Evolutionary conservation across 2,329 filamentous ascomycete genomes (phyloP), one percentile per base, ranked within the genome.

Genomic region (Exophiala spinifera): DNA sequence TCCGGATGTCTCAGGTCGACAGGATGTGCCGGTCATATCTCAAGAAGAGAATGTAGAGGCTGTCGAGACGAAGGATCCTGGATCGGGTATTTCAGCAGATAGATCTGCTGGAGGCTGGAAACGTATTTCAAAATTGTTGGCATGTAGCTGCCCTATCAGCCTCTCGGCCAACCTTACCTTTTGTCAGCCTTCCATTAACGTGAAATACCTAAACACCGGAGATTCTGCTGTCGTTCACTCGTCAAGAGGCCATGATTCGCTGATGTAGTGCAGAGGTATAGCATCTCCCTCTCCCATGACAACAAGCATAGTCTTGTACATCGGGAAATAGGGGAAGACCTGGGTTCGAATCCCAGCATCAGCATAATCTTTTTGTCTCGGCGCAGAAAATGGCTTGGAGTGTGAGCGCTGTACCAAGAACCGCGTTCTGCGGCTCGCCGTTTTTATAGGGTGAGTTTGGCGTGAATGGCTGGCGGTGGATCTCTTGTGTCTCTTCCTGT

Each of bases 251-350:
- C 15, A 14, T 23, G 19, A 14, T 23, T 25, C 7, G 51, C 47
- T 51, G 48, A 44, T 48, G 39, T 55, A 51, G 55, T 57, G 51
- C 55, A 57, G 51, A 39, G 51, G 55, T 57, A 36, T 57, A 55
- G 55, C 55, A 57, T 47, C 13, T 57, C 51, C 51, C 49, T 46
- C 28, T 46, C 46, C 54, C 49, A 53, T 19, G 23, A 4, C 19
- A 17, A 15, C 17, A 14, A 42, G 8, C 19, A 17, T 17, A 21
- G 13, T 20, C 20, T 17, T 19, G 3, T 21, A 3, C 40, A 31
- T 10, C 5, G 8, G 19, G 25, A 49, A 17, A 28, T 15, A 56
- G 48, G 44, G 52, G 52, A 58, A 49, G 56, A 58, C 56, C 47
- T 50, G 49, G 56, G 56, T 53, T 55, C 52, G 49, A 53, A 55